Percentiles rank a stretch among this genome's conserved stretches.
Evolutionary conservation across 2,329 filamentous ascomycete species (phyloP).

Genomic region (Fonsecaea monophora): DNA sequence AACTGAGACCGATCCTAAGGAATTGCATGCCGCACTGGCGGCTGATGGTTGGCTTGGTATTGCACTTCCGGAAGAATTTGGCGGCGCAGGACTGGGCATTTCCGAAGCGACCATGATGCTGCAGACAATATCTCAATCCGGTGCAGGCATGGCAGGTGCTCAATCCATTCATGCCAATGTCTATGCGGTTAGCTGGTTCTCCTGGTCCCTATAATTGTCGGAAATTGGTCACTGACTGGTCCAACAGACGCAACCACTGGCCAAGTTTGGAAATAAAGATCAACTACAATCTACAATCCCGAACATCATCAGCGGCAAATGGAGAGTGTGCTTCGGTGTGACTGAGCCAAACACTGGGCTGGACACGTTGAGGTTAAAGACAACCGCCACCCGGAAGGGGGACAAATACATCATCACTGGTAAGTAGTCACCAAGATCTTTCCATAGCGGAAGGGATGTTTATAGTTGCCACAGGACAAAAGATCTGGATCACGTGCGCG

Average conservation of each 20-base stretch:
- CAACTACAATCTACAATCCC: conserved; percentile 71
- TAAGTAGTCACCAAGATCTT: conserved; percentile 4
- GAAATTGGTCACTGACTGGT: neutral
- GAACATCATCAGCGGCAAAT: conserved; percentile 73
- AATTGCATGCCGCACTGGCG: conserved; percentile 77
- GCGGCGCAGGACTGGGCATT: conserved; percentile 75
- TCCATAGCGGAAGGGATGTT: neutral
- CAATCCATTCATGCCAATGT: conserved; percentile 71
- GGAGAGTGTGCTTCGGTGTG: conserved; percentile 79
- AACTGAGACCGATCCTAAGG: conserved; percentile 71
- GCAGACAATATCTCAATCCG: conserved; percentile 78
- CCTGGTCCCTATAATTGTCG: neutral
- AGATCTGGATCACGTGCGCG: conserved; percentile 88
- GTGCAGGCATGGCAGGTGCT: conserved; percentile 77
- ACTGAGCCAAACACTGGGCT: conserved; percentile 84
- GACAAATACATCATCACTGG: conserved; percentile 65
- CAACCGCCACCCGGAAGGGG: conserved; percentile 66
- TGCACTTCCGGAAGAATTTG: conserved; percentile 74
- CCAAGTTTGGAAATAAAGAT: conserved; percentile 71
- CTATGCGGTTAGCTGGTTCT: conserved; percentile 58
- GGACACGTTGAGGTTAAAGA: conserved; percentile 75
- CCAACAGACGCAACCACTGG: conserved; percentile 42
- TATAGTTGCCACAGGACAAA: conserved; percentile 59
- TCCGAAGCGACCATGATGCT: conserved; percentile 87
- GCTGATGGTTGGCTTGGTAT: conserved; percentile 82